Percentiles rank a stretch among this genome's conserved stretches.
Evolutionary conservation across 306 rosid genomes (phyloP).

Genomic region (Cicer judaicum): DNA sequence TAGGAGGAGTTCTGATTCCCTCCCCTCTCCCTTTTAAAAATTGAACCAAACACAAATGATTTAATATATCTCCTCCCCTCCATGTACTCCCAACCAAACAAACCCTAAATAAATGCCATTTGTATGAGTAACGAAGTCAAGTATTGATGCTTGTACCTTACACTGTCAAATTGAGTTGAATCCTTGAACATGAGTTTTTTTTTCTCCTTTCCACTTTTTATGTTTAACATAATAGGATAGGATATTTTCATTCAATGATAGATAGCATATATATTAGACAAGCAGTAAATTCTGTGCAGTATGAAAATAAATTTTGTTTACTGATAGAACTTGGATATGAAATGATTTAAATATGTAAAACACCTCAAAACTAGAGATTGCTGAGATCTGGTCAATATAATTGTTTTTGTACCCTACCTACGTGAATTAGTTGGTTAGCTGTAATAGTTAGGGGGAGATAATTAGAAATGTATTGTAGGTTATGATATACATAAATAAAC

Average conservation of each 20-base stretch:
- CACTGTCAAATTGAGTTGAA: background rate
- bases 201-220: background rate
- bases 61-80: too few species aligned
- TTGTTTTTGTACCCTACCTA: background rate
- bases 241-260: background rate
- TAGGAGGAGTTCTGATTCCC: too few species aligned
- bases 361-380: too few species aligned
- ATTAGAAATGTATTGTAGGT: background rate
- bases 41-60: too few species aligned
- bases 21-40: too few species aligned
- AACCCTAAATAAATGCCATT: background rate
- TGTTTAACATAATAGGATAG: background rate
- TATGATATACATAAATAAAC: background rate
- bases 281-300: background rate
- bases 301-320: constrained; percentile 4
- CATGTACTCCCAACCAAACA: too few species aligned
- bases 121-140: background rate
- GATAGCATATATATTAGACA: background rate
- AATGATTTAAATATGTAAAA: background rate
- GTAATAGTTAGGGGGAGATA: background rate
- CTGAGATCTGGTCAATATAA: background rate
- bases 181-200: background rate
- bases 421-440: constrained; percentile 8
- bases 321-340: constrained; percentile 4
- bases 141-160: background rate